Base-by-base conservation (phyloP, 331 rosid genomes). In the Dryas integrifolia region DNA sequence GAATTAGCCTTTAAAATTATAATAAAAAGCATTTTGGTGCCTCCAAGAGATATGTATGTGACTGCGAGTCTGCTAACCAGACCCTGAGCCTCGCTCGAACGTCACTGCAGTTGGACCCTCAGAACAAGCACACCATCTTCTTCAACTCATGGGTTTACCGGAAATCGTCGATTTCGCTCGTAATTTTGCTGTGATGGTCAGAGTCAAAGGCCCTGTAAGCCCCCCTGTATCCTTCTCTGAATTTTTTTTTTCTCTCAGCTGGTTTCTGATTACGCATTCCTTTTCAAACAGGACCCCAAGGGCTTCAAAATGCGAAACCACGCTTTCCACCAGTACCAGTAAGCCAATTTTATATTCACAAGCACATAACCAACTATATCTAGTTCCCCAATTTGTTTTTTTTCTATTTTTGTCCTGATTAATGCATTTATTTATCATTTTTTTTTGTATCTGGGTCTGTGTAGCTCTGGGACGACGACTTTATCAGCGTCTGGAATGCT, bases 251-350 rank as follows among this genome's bases (percentile, higher is more conserved):
- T 24, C 46, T 49, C 58, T 39, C 57, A 9, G 47, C 58, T 26
- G 49, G 40, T 50, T 15, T 16, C 72, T 46, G 71, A 67, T 72
- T 61, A 24, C 47, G 70, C 77, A 41, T 59, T 13, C 65, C 46
- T 59, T 70, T 15, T 43, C 60, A n/a, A 70, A 77, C 76, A 94
- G 98, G 98, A 94, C 72, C 98, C 98, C 9, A 94, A 94, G 73
- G 97, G 98, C 68, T 59, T 94, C 90, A 91, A 94, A 88, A 88
- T 91, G 97, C 86, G 95, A 82, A 86, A 68, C 50, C 97, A 91
- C 77, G 98, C 95, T 72, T 94, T 94, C 75, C 98, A 94, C 75
- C 97, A 88, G 30, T 89, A 94, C 85, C 83, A 85, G 98, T 90
- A 75, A 72, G 74, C 83, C 65, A 38, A 64, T 16, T 44, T 43